Conservation (phyloP, 2,329 filamentous ascomycete species). For the Cladophialophora bantiana region DNA sequence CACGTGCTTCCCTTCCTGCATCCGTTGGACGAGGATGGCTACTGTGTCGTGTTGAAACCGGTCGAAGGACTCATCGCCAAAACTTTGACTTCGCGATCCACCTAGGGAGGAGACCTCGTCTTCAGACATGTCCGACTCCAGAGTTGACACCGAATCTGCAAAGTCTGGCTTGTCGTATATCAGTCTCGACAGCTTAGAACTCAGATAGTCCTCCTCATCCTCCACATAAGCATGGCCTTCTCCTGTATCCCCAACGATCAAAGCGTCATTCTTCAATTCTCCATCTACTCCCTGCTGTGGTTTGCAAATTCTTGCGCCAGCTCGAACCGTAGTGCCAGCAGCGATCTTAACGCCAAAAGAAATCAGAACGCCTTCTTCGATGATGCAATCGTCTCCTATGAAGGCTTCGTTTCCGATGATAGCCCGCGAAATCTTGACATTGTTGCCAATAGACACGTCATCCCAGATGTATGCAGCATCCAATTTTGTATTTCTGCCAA, state of each 20-base stretch:
- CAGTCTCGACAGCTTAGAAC: slow-evolving; percentile 60
- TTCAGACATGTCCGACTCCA: slow-evolving; percentile 63
- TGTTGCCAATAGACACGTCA: slow-evolving; percentile 77
- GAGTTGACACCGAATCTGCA: slow-evolving; percentile 67
- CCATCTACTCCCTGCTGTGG: slow-evolving; percentile 15
- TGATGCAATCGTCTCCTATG: slow-evolving; percentile 72
- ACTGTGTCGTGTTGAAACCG: slow-evolving; percentile 89
- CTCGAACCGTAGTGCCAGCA: slow-evolving; percentile 43
- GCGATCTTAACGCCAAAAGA: slow-evolving; percentile 73
- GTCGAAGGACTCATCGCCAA: slow-evolving; percentile 63
- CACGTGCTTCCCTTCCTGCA: slow-evolving; percentile 72
- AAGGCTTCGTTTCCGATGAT: slow-evolving; percentile 76
- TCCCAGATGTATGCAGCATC: slow-evolving; percentile 89
- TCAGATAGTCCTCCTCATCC: slow-evolving; percentile 70
- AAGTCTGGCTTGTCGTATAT: slow-evolving; percentile 61
- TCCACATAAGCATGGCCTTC: slow-evolving; percentile 70
- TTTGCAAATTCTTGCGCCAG: slow-evolving; percentile 36
- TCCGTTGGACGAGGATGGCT: slow-evolving; percentile 81
- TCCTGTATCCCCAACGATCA: slow-evolving; percentile 64
- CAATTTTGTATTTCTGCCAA: slow-evolving; percentile 83
- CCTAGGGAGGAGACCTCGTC: slow-evolving; percentile 43
- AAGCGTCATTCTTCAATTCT: slow-evolving; percentile 53
- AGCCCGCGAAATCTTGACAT: slow-evolving; percentile 71
- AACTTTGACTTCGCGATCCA: slow-evolving; percentile 71
- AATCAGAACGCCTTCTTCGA: slow-evolving; percentile 77